Evolutionary conservation across 1,139 yeast genomes (phyloP).

Genomic region (Yamadazyma dushanensis): DNA sequence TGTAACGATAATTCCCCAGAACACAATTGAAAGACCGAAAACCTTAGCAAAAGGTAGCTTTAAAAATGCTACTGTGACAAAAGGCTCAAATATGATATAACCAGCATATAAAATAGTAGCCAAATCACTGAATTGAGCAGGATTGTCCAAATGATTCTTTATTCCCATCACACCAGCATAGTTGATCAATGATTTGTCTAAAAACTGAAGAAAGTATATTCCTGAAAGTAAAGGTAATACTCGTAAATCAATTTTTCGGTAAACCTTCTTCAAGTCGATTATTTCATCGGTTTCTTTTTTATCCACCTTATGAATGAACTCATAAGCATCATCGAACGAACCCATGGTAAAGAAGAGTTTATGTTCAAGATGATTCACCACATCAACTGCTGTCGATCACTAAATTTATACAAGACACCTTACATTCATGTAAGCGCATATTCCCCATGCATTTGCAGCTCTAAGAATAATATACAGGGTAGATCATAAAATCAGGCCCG

Average conservation of each 20-base stretch:
- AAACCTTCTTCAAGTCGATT: conserved; percentile 12
- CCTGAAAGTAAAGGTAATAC: conserved; percentile 37
- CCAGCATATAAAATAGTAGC: conserved; percentile 47
- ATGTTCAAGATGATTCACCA: too few relatives aligned
- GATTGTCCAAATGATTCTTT: conserved; percentile 29
- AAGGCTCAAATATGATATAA: conserved; percentile 48
- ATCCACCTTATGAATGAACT: conserved; percentile 13
- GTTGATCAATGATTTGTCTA: conserved; percentile 45
- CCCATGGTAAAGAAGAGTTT: conserved; percentile 12
- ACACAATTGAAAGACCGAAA: conserved; percentile 33
- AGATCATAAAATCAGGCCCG: too few relatives aligned
- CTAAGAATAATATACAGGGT: too few relatives aligned
- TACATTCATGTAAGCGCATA: conserved; percentile 7
- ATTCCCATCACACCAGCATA: conserved; percentile 57
- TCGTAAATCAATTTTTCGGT: conserved; percentile 28
- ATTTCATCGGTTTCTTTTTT: conserved; percentile 2
- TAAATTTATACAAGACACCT: not conserved
- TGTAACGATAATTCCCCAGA: conserved; percentile 44
- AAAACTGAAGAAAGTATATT: conserved; percentile 43
- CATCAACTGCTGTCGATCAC: too few relatives aligned
- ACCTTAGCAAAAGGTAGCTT: conserved; percentile 40
- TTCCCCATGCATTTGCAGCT: conserved; percentile 1
- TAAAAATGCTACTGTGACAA: conserved; percentile 39
- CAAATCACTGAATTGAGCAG: conserved; percentile 41
- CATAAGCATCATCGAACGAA: conserved; percentile 17